Conservation (phyloP, 306 rosid species). For the Cotoneaster glaucophyllus region DNA sequence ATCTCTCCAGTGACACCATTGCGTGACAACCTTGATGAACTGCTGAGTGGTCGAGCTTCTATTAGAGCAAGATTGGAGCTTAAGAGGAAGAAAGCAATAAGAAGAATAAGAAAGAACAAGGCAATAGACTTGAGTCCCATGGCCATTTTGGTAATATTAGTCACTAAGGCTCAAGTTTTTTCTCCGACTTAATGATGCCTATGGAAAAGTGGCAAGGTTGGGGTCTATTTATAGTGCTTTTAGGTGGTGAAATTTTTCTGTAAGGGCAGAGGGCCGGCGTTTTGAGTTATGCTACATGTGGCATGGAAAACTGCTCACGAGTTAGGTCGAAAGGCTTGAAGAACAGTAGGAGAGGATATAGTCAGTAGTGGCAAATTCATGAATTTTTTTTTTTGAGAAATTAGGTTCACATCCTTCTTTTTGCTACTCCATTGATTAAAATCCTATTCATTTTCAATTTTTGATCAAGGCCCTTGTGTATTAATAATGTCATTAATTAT, state of each 20-base stretch:
- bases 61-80: slow-evolving; percentile 7
- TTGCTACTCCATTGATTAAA: too few relatives aligned
- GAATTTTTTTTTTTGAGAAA: too few relatives aligned
- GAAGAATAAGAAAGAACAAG: slow-evolving; percentile 11
- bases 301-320: neutral
- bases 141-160: slow-evolving; percentile 26
- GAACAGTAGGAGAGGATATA: too few relatives aligned
- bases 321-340: too few relatives aligned
- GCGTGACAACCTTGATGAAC: neutral
- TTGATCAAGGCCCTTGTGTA: too few relatives aligned
- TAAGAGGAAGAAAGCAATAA: slow-evolving; percentile 20
- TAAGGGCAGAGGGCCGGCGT: neutral
- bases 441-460: too few relatives aligned
- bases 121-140: slow-evolving; percentile 23
- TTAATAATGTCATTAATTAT: too few relatives aligned
- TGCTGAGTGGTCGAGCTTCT: slow-evolving; percentile 33
- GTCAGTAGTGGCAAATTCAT: neutral
- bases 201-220: neutral
- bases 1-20: slow-evolving; percentile 5
- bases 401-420: too few relatives aligned
- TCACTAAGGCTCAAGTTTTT: neutral
- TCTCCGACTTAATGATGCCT: too few relatives aligned
- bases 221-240: slow-evolving; percentile 38
- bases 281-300: neutral
- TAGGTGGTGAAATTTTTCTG: neutral